Evolutionary conservation across 352 stramenopile species (phyloP), one percentile per base, ranked within the genome.

Genomic region (Plasmopara muralis): DNA sequence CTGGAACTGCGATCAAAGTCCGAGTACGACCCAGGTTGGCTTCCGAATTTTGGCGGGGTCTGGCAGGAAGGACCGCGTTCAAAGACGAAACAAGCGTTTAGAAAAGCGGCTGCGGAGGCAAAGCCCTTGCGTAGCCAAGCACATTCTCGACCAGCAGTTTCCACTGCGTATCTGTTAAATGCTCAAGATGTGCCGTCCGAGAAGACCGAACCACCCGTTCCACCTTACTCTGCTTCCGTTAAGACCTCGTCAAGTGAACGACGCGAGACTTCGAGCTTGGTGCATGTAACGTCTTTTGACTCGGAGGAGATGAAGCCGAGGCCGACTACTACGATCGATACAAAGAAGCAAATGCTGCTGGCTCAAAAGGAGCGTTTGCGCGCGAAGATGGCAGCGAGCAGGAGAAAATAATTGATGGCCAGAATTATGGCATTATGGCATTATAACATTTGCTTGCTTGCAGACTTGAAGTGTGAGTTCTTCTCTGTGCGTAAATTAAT

Each of bases 1-100:
- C 54, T 60, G 12, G 33, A 55, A 30, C 41, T 75, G 14, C 40
- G 68, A 31, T 50, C 60, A 14, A 50, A 73, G 16, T 47, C 53
- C 15, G 30, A 58, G 9, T 70, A 77, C 41, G 60, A 62, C 13
- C 39, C 62, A 9, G 65, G 68, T 16, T 91, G 81, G 81, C 56
- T 91, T 12, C 81, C 81, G 16, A 89, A 89, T 39, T 91, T 91
- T 53, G 78, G 81, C 10, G 64, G 75, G 0, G 78, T 91, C 12
- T 91, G 81, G 81, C 74, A 91, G 50, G 74, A 84, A 37, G 78
- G 78, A 0, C 65, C 78, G 20, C 76, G 81, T 3, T 70, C 57
- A 35, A 75, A 73, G 52, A 88, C 77, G 7, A 78, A 81, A 31
- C 62, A 71, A 53, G 59, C 70, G 14, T 89, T 91, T 43, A 53